Conservation (phyloP, 805 yeast species). For the Kodamaea hsintzibuensis region DNA sequence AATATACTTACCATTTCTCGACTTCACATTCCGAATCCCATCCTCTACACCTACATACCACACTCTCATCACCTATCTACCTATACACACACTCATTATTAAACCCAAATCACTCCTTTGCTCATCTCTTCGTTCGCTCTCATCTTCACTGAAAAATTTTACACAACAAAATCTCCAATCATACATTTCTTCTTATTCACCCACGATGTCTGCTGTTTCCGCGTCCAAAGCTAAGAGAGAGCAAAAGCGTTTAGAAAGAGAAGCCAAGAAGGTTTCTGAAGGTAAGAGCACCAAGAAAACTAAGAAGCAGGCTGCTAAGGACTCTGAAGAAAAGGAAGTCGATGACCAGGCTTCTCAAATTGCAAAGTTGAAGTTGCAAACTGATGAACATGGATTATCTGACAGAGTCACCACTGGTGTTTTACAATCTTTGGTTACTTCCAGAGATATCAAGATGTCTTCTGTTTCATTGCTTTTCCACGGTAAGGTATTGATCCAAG, state of each 20-base stretch:
- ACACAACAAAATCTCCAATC: neutral
- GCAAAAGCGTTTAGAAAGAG: constrained; percentile 77
- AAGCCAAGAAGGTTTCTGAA: constrained; percentile 53
- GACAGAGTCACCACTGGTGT: constrained; percentile 99
- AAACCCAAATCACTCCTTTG: too few species aligned
- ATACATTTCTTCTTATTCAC: neutral
- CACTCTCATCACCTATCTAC: too few species aligned
- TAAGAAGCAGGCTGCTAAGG: constrained; percentile 55
- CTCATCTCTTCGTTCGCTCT: too few species aligned
- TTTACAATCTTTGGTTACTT: constrained; percentile 80
- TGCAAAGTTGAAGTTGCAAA: constrained; percentile 85
- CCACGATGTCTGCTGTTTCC: constrained; percentile 54
- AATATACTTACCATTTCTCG: too few species aligned
- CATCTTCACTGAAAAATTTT: neutral
- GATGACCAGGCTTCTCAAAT: constrained; percentile 72
- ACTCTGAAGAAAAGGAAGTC: constrained; percentile 51
- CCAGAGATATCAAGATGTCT: constrained; percentile 90
- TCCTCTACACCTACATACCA: too few species aligned
- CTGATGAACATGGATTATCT: constrained; percentile 89
- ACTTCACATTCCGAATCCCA: too few species aligned
- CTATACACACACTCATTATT: too few species aligned
- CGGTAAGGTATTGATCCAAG: constrained; percentile 95
- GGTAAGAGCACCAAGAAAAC: constrained; percentile 74
- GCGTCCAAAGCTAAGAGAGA: constrained; percentile 98
- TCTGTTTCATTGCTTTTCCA: constrained; percentile 93